These are phyloP conservation scores for Amylostereum areolatum DNA, from an alignment of 1,284 basidiomycete species.

Conservation along the genomic window DNA sequence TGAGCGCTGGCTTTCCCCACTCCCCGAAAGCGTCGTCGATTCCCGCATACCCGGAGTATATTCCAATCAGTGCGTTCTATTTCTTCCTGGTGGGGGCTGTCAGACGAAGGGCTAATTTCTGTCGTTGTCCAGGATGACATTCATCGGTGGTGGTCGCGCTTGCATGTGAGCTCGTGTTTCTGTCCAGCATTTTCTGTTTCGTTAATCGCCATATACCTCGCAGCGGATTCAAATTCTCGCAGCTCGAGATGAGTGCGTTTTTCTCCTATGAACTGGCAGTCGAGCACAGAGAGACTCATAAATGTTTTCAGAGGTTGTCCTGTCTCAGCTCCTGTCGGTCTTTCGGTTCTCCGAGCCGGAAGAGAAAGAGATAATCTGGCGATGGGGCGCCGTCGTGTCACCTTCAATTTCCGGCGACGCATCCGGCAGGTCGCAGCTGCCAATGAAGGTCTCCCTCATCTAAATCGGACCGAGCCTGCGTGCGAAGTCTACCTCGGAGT, in stretches of 20 bases:
- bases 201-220: constrained; percentile 8
- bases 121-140: constrained; percentile 2
- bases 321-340: too few species aligned
- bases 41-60: constrained; percentile 6
- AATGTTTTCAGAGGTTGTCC: too few species aligned
- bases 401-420: constrained; percentile 14
- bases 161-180: constrained; percentile 1
- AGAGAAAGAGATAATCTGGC: too few species aligned
- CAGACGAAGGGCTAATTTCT: background rate
- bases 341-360: too few species aligned
- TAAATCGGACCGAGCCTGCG: too few species aligned
- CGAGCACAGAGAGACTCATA: too few species aligned
- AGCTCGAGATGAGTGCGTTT: constrained; percentile 4
- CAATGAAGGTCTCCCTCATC: too few species aligned
- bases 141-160: constrained; percentile 2
- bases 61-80: background rate
- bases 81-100: background rate
- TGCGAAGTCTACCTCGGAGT: too few species aligned
- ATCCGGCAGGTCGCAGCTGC: too few species aligned
- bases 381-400: constrained; percentile 16
- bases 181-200: too few species aligned
- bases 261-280: background rate
- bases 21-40: background rate
- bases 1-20: constrained; percentile 22
- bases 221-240: constrained; percentile 10